Conservation (phyloP, 192 early-diverging fungal genomes). For the Paraglomus occultum region DNA sequence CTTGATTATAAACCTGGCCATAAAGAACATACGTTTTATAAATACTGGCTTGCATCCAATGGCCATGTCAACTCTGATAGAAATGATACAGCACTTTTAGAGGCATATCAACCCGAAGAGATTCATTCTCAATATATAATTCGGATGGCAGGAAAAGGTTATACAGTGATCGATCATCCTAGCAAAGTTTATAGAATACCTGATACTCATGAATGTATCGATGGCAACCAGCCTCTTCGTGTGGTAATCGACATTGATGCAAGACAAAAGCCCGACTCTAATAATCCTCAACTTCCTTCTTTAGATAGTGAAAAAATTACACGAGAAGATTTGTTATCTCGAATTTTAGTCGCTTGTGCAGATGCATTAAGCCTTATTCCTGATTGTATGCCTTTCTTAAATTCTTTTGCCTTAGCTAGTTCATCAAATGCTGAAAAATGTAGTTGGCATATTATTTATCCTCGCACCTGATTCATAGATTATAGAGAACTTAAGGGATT, state of each 20-base stretch:
- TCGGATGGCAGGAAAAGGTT: conserved; percentile 5
- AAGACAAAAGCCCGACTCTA: conserved; percentile 13
- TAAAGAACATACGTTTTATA: neutral
- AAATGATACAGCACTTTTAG: conserved; percentile 1
- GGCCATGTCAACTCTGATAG: conserved; percentile 1
- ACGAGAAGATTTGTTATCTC: conserved; percentile 10
- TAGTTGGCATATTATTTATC: conserved; percentile 20
- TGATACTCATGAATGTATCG: conserved; percentile 12
- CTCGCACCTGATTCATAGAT: neutral
- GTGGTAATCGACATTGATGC: conserved; percentile 2
- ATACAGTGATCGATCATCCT: conserved; percentile 5
- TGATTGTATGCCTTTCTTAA: neutral
- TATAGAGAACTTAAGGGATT: conserved; percentile 14
- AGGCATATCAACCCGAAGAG: neutral
- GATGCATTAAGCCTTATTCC: neutral
- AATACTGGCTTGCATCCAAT: conserved; percentile 8
- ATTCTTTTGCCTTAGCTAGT: conserved; percentile 16
- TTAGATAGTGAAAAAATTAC: conserved; percentile 6
- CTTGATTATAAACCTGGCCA: conserved; percentile 3
- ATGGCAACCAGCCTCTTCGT: conserved; percentile 3
- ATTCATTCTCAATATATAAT: conserved; percentile 5
- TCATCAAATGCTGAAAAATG: conserved; percentile 17
- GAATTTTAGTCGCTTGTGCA: conserved; percentile 17
- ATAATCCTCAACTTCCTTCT: neutral
- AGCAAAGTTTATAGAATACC: conserved; percentile 17